Conservation (phyloP, 1,139 yeast genomes). For the Taiozyma sp. region DNA sequence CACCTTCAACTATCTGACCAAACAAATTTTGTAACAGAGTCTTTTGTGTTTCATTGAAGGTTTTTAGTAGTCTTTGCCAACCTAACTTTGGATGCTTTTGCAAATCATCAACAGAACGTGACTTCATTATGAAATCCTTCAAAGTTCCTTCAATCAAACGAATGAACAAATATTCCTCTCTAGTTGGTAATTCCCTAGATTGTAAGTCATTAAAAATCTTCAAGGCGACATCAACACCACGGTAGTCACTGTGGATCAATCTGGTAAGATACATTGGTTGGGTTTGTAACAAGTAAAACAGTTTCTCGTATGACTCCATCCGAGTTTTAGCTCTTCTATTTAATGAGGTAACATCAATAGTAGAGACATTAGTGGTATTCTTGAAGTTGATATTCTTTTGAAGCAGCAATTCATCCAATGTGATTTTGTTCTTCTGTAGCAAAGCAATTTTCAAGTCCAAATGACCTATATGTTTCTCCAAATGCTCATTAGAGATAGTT, state of each 20-base stretch:
- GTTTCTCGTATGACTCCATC: constrained; percentile 53
- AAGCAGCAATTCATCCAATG: constrained; percentile 66
- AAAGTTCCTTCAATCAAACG: constrained; percentile 53
- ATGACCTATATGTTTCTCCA: constrained; percentile 72
- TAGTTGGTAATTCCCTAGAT: constrained; percentile 25
- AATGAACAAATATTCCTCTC: constrained; percentile 74
- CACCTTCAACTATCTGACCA: constrained; percentile 41
- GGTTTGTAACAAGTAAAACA: constrained; percentile 81
- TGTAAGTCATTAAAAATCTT: constrained; percentile 20
- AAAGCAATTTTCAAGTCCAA: constrained; percentile 78
- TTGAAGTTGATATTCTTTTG: constrained; percentile 38
- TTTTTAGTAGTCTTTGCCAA: constrained; percentile 47
- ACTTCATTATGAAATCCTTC: constrained; percentile 26
- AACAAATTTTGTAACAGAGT: constrained; percentile 47
- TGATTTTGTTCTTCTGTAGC: constrained; percentile 71
- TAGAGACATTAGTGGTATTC: constrained; percentile 18
- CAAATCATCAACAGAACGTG: constrained; percentile 18
- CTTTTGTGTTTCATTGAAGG: constrained; percentile 58
- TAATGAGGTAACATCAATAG: constrained; percentile 23
- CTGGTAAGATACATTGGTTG: constrained; percentile 70
- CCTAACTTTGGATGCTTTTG: constrained; percentile 15
- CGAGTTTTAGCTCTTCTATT: constrained; percentile 24
- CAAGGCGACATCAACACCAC: constrained; percentile 21
- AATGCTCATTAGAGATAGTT: constrained; percentile 56
- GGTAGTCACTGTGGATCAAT: constrained; percentile 33